These are phyloP conservation scores for Penicillium sp. DNA, from an alignment of 2,329 filamentous ascomycete genomes.

Conservation along the genomic window DNA sequence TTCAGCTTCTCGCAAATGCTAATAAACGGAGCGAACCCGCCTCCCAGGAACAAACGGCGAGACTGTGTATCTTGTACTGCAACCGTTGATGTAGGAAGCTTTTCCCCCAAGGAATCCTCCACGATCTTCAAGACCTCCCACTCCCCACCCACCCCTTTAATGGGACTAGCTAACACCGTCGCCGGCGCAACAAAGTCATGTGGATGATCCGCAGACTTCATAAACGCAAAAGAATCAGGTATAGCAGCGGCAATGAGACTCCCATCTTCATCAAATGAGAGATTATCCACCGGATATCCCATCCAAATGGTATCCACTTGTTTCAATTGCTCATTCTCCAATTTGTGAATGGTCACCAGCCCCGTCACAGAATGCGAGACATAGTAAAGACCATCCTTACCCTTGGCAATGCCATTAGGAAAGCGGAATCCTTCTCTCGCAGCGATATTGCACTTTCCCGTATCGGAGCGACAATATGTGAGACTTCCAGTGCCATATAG, in stretches of 20 bases:
- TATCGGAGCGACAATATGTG: constrained; percentile 26
- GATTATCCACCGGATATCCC: constrained; percentile 35
- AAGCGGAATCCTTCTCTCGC: constrained; percentile 23
- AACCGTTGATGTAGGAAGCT: background rate
- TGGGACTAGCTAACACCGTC: background rate
- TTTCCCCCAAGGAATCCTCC: background rate
- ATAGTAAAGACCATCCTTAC: constrained; percentile 36
- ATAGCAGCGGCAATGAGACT: constrained; percentile 36
- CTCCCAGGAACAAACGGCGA: background rate
- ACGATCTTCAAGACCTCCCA: background rate
- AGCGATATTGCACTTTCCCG: constrained; percentile 28
- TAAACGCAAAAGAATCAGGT: constrained; percentile 26
- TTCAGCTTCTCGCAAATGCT: background rate
- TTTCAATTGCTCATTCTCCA: background rate
- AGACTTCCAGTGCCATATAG: constrained; percentile 31
- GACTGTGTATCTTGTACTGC: background rate
- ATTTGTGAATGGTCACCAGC: constrained; percentile 25
- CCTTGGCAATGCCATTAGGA: constrained; percentile 37
- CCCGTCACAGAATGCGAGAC: constrained; percentile 29
- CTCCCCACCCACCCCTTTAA: background rate
- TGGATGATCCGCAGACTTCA: constrained; percentile 23
- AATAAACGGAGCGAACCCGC: background rate
- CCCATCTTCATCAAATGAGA: constrained; percentile 37
- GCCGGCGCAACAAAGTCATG: constrained; percentile 4
- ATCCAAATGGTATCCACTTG: constrained; percentile 23